Base-by-base conservation (phyloP, 352 stramenopile genomes). In the Globisporangium cylindrosporum region DNA sequence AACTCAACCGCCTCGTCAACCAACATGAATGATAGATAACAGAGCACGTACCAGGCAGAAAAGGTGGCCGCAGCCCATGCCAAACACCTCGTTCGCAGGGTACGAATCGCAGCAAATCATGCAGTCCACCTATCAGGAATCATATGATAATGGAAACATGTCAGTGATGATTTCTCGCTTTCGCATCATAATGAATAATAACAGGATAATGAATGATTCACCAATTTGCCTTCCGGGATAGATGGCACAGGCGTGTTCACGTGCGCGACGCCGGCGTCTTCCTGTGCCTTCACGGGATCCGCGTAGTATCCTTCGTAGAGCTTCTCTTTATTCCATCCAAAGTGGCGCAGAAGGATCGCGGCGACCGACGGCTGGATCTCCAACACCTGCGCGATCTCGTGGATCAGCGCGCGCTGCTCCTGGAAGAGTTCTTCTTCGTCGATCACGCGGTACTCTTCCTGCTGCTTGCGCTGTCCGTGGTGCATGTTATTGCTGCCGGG, bases 81-180 rank as follows among this genome's bases (percentile, higher is more conserved):
- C 82, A 60, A 98, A 96, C 25, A 91, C 73, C 49, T 94, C 78
- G 22, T 72, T 80, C 12, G 79, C 54, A 24, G 75, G 55, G 58
- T 93, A 92, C 68, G 98, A 90, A 66, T 98, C 92, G 78, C 90
- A 98, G 80, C 97, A 99, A 77, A 99, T 99, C 48, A 92, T 80
- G 77, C 88, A 95, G 53, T 91, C 80, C 56, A 91, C 68, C 85
- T 94, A 59, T 24, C 43, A 51, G 18, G 41, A 61, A 48, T 54
- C 32, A 29, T 53, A 25, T 8, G 32, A 36, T 38, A 36, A 59
- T 15, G 27, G 10, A 8, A 58, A 34, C 27, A 60, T 9, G 22
- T 6, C 27, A 38, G 14, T 43, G 24, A 27, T 61, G 29, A 60
- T n/a, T 60, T 15, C 22, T 36, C 12, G 10, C 14, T 38, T 41